Percentiles rank a stretch among this genome's conserved stretches.
Evolutionary conservation across 2,329 filamentous ascomycete species (phyloP).

Genomic region (Clonostachys rhizophaga): DNA sequence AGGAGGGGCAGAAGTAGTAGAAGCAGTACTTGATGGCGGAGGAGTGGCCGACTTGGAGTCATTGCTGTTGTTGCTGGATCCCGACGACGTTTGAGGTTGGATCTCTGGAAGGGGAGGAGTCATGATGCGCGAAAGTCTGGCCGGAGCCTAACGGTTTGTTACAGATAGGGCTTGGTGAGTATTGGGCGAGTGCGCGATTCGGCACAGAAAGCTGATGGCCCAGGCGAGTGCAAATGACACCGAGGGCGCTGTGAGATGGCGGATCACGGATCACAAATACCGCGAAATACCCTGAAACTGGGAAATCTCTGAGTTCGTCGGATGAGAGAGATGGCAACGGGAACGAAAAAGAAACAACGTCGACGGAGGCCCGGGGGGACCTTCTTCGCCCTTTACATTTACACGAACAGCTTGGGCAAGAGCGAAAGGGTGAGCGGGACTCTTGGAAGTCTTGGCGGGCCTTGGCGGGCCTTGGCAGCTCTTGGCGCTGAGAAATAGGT

Average conservation of each 20-base stretch:
- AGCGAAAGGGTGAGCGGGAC: slow-evolving; percentile 29
- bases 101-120: slow-evolving; percentile 20
- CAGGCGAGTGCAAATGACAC: too few species aligned
- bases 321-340: slow-evolving; percentile 2
- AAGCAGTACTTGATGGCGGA: slow-evolving; percentile 42
- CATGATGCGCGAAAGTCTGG: slow-evolving; percentile 12
- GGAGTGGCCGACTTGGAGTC: slow-evolving; percentile 50
- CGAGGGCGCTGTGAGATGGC: too few species aligned
- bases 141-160: too few species aligned
- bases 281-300: not conserved
- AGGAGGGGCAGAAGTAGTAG: slow-evolving; percentile 33
- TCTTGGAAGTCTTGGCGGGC: slow-evolving; percentile 17
- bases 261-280: not conserved
- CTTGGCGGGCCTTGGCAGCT: slow-evolving; percentile 14
- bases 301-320: too few species aligned
- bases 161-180: not conserved
- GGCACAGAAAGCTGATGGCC: not conserved
- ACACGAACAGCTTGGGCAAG: slow-evolving; percentile 22
- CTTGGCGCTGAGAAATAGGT: slow-evolving; percentile 6
- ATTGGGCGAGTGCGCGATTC: not conserved
- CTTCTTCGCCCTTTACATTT: slow-evolving; percentile 29
- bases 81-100: slow-evolving; percentile 13
- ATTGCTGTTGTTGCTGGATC: slow-evolving; percentile 32
- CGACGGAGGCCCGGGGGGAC: slow-evolving; percentile 9
- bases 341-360: slow-evolving; percentile 2